Evolutionary conservation across 805 yeast species (phyloP).

Genomic region (Starmerella apis): DNA sequence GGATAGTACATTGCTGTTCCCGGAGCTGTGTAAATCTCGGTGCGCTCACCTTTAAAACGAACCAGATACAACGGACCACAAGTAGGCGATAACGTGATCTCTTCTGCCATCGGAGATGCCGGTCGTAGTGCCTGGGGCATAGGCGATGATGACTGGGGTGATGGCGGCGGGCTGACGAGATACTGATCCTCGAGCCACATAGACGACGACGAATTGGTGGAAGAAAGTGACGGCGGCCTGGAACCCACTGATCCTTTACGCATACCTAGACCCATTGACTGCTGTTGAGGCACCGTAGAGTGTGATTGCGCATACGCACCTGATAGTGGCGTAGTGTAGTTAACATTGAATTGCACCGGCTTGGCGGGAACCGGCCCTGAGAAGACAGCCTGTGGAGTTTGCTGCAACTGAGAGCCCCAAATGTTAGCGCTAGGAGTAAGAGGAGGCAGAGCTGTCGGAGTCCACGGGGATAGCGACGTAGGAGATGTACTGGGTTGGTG

Average conservation of each 20-base stretch:
- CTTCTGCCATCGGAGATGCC: slow-evolving; percentile 3
- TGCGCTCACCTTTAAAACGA: slow-evolving; percentile 67
- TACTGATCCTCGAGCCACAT: slow-evolving; percentile 14
- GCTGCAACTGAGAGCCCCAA: slow-evolving; percentile 7
- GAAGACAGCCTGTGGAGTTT: neutral
- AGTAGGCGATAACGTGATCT: slow-evolving; percentile 17
- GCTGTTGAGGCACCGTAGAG: neutral
- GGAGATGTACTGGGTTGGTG: neutral
- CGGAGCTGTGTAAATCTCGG: slow-evolving; percentile 65
- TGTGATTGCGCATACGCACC: neutral
- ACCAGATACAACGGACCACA: slow-evolving; percentile 44
- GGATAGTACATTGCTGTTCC: slow-evolving; percentile 31
- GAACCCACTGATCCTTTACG: neutral
- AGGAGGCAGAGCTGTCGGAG: neutral
- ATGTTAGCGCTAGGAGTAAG: slow-evolving; percentile 6
- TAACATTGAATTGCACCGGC: neutral
- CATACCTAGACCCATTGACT: neutral
- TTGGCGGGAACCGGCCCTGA: neutral
- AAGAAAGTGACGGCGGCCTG: slow-evolving; percentile 4
- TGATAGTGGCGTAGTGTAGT: neutral
- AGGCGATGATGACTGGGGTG: slow-evolving; percentile 4
- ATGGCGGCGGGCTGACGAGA: slow-evolving; percentile 15
- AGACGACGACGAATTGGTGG: slow-evolving; percentile 3
- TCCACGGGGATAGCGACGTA: neutral
- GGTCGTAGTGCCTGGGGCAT: neutral